phyloP scores from a whole-genome alignment of 108 stramenopile species.

The Cyclotella distinguenda region DNA sequence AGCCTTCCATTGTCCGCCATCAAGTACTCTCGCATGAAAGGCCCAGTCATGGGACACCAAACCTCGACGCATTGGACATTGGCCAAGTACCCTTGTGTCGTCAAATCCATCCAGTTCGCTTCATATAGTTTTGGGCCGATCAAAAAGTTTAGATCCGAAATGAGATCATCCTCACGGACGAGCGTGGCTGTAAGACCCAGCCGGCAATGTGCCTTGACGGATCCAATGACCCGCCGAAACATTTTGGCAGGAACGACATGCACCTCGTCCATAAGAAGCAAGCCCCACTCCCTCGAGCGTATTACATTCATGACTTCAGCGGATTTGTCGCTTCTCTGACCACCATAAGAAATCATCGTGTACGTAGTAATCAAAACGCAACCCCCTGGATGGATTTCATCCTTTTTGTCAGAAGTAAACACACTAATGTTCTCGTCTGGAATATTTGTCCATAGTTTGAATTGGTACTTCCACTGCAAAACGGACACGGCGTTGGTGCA shows the following conservation, averaged over 20 bases:
- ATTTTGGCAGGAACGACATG: slow-evolving; percentile 95
- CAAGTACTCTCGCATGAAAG: slow-evolving; percentile 96
- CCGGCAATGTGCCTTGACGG: slow-evolving; percentile 95
- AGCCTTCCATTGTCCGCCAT: slow-evolving; percentile 67
- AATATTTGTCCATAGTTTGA: slow-evolving; percentile 89
- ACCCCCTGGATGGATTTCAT: slow-evolving; percentile 85
- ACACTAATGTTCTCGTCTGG: slow-evolving; percentile 86
- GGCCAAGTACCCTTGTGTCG: slow-evolving; percentile 94
- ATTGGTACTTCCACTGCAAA: slow-evolving; percentile 97
- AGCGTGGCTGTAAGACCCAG: slow-evolving; percentile 98
- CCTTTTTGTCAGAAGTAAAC: slow-evolving; percentile 95
- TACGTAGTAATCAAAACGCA: slow-evolving; percentile 96
- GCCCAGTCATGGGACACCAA: slow-evolving; percentile 98
- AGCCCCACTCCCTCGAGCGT: slow-evolving; percentile 94
- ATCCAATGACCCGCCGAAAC: slow-evolving; percentile 91
- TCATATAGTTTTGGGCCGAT: slow-evolving; percentile 99
- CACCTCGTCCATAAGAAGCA: slow-evolving; percentile 97
- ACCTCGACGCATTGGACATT: slow-evolving; percentile 99
- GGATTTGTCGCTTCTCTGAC: slow-evolving; percentile 83
- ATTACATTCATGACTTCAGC: slow-evolving; percentile 91
- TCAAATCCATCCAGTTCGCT: slow-evolving; percentile 99
- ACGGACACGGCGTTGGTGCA: slow-evolving; percentile 97
- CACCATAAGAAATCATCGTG: slow-evolving; percentile 93
- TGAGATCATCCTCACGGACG: slow-evolving; percentile 97
- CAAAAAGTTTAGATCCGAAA: slow-evolving; percentile 95